These are phyloP conservation scores for Aspergillus vadensis DNA, from an alignment of 2,329 filamentous ascomycete genomes.

Conservation along the genomic window DNA sequence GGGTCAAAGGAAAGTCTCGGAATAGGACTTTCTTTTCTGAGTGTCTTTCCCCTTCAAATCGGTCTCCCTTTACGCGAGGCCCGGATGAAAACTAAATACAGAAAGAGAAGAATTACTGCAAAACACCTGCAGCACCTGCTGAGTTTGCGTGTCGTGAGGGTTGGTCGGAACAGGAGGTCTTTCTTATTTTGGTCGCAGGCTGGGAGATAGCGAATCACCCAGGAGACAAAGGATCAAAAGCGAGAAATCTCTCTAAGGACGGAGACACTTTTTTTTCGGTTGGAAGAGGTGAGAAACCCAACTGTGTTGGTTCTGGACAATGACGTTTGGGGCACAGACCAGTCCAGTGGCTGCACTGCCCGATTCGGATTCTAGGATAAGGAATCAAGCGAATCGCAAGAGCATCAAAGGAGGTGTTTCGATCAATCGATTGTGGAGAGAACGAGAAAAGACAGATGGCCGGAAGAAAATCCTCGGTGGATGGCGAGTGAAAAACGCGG, in stretches of 20 bases:
- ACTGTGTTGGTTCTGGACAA: conserved; percentile 33
- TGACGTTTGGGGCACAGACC: conserved; percentile 43
- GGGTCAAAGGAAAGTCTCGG: neutral
- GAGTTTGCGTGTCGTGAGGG: conserved; percentile 49
- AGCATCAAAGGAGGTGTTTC: conserved; percentile 19
- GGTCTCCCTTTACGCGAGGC: conserved; percentile 18
- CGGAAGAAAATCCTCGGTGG: conserved; percentile 17
- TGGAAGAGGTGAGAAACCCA: conserved; percentile 29
- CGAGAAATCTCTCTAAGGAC: conserved; percentile 26
- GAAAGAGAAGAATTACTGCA: conserved; percentile 44
- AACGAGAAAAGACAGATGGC: conserved; percentile 21
- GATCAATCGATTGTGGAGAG: conserved; percentile 18
- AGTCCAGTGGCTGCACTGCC: conserved; percentile 50
- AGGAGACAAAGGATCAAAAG: conserved; percentile 22
- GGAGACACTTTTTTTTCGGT: conserved; percentile 15
- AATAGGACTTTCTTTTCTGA: neutral
- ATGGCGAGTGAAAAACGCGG: conserved; percentile 15
- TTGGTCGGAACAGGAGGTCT: conserved; percentile 14
- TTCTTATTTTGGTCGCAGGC: neutral
- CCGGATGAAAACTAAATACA: conserved; percentile 38
- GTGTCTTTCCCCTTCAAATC: conserved; percentile 12
- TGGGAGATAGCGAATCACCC: neutral
- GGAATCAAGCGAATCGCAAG: conserved; percentile 30
- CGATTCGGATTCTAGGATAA: conserved; percentile 30
- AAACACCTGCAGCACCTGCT: conserved; percentile 80